A percentile compares a stretch with the other conserved stretches of the same genome.
Conservation (phyloP, 1,284 basidiomycete species). For the Jaminaea rosea region DNA sequence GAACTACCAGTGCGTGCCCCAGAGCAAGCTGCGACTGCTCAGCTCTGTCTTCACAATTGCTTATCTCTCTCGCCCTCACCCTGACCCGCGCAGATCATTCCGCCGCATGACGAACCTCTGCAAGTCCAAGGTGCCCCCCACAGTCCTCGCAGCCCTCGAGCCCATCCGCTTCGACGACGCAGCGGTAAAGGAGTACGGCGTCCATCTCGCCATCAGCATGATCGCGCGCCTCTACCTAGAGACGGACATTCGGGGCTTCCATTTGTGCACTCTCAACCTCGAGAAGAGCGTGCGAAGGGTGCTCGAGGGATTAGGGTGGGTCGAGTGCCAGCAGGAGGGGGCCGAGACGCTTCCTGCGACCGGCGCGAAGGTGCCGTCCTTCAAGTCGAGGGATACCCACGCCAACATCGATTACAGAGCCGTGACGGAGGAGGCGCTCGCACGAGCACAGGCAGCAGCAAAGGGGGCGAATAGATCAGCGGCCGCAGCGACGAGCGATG, state of each 20-base stretch:
- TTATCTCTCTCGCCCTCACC: too few relatives aligned
- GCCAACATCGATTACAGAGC: conserved; percentile 19
- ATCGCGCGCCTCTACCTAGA: conserved; percentile 57
- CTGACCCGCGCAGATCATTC: too few relatives aligned
- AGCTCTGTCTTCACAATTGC: too few relatives aligned
- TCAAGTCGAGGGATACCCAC: too few relatives aligned
- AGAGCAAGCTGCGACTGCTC: too few relatives aligned
- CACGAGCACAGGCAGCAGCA: conserved; percentile 11
- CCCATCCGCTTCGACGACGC: conserved; percentile 74
- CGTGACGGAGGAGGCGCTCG: conserved; percentile 18
- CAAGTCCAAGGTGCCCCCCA: conserved; percentile 66
- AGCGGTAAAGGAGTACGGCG: conserved; percentile 78
- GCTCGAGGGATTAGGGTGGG: conserved; percentile 51
- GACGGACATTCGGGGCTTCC: conserved; percentile 68
- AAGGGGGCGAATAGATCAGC: background rate
- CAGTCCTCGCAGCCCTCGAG: conserved; percentile 63
- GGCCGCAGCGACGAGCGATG: background rate
- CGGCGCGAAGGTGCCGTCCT: background rate
- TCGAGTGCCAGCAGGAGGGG: background rate
- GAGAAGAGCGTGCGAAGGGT: conserved; percentile 91
- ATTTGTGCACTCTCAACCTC: conserved; percentile 93
- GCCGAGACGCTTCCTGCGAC: conserved; percentile 6
- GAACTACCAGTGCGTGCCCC: conserved; percentile 78
- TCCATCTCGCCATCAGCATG: conserved; percentile 56
- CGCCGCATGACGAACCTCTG: conserved; percentile 80